Evolutionary conservation across 2,329 filamentous ascomycete genomes (phyloP), one percentile per base, ranked within the genome.

Genomic region (Chalaropsis ovoidea): DNA sequence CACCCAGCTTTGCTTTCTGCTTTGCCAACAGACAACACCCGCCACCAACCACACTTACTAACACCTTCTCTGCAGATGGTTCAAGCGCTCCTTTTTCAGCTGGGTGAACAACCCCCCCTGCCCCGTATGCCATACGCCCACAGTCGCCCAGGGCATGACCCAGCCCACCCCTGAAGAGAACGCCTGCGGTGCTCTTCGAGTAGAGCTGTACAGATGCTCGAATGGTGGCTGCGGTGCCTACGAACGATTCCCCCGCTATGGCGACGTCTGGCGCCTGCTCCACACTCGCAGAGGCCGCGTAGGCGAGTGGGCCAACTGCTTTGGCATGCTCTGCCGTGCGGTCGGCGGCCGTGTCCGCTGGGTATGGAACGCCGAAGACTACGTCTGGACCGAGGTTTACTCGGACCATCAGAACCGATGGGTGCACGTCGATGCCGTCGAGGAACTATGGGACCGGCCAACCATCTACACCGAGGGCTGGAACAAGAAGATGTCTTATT

Each of bases 251-350:
- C 92, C 94, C 47, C 85, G 94, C 68, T 97, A 96, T 75, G 93
- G 90, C 67, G 93, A 99, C 73, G 93, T 96, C 31, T 97, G 95
- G 86, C 87, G 91, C 62, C 77, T 97, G 68, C 78, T 99, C 54
- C 88, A 96, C 75, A 95, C 90, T 35, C 82, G 89, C 70, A 83
- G 88, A 70, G 94, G 94, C 43, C 86, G 94, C 70, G 88, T 88
- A 68, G 94, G 94, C 68, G 94, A 99, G 78, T 97, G 94, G 91
- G 91, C 90, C 70, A 97, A 96, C 77, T 96, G 92, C 80, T 99
- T 99, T 78, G 93, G 88, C 77, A 97, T 97, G 94, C 82, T 99
- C 63, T 97, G 93, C 79, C 85, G 93, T 68, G 94, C 94, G 3
- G 85, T 97, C 15, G 93, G 93, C 62, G 89, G 88, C 68, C 84